These are phyloP conservation scores for Leptomonas seymouri DNA, from an alignment of 208 protist genomes.

Conservation along the genomic window DNA sequence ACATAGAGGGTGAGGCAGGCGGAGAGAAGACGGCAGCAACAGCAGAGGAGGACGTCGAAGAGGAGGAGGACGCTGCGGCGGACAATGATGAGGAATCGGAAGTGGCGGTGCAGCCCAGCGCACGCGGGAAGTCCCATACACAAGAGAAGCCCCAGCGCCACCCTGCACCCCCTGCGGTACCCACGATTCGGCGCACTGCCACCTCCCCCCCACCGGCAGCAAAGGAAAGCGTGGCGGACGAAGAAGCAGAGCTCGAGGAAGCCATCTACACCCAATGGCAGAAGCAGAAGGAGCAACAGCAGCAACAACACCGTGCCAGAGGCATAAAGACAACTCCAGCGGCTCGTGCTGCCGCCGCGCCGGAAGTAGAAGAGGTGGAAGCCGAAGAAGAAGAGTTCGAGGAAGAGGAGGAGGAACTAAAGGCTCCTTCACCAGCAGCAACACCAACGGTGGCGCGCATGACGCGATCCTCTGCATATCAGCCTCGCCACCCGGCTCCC, in stretches of 20 bases:
- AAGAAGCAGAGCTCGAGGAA: slow-evolving; percentile 27
- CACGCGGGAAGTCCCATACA: not conserved
- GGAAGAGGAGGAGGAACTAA: slow-evolving; percentile 13
- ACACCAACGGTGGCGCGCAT: not conserved
- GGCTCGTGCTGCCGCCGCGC: not conserved
- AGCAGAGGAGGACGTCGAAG: slow-evolving; percentile 27
- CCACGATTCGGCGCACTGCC: slow-evolving; percentile 16
- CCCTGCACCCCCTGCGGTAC: slow-evolving; percentile 9
- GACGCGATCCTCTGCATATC: not conserved
- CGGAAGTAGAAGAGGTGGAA: not conserved
- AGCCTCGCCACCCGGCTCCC: not conserved
- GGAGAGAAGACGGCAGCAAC: slow-evolving; percentile 14
- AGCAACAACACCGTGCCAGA: not conserved
- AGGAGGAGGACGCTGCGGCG: slow-evolving; percentile 33
- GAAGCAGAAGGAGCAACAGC: slow-evolving; percentile 28
- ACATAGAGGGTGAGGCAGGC: slow-evolving; percentile 33
- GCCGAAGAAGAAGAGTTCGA: slow-evolving; percentile 24
- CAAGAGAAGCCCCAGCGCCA: not conserved
- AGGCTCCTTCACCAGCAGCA: not conserved
- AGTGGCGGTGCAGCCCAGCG: not conserved
- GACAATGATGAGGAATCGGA: no score
- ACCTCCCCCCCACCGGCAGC: not conserved
- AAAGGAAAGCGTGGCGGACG: slow-evolving; percentile 12
- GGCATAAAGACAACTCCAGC: slow-evolving; percentile 2
- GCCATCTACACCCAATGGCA: slow-evolving; percentile 27